Evolutionary conservation across 1,284 basidiomycete species (phyloP).

Genomic region (Apiotrichum porosum): DNA sequence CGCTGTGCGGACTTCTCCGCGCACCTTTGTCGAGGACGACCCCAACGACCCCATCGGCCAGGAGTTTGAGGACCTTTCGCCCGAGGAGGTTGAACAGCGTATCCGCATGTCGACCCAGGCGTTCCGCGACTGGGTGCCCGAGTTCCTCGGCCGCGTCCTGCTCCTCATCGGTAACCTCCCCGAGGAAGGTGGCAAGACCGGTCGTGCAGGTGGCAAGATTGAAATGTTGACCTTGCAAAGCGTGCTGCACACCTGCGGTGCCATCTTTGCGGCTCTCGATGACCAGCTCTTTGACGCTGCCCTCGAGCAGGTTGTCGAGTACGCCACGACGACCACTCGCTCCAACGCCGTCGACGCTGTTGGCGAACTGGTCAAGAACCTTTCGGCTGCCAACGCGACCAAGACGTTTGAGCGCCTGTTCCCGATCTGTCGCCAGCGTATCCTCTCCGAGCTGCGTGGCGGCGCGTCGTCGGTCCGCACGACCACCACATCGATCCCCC

Average conservation of each 20-base stretch:
- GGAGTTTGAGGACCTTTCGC: constrained; percentile 35
- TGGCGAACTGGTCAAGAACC: constrained; percentile 80
- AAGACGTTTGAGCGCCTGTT: constrained; percentile 76
- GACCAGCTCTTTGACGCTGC: constrained; percentile 81
- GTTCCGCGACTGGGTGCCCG: constrained; percentile 72
- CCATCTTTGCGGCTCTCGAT: constrained; percentile 81
- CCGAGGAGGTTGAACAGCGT: constrained; percentile 39
- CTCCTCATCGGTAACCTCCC: constrained; percentile 88
- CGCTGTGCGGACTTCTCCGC: constrained; percentile 22
- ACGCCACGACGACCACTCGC: constrained; percentile 70
- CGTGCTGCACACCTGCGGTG: constrained; percentile 47
- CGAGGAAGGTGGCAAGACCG: constrained; percentile 58
- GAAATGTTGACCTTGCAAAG: constrained; percentile 40
- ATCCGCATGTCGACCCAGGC: constrained; percentile 40
- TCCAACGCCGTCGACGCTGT: constrained; percentile 86
- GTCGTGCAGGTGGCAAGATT: constrained; percentile 48
- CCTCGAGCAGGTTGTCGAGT: constrained; percentile 77
- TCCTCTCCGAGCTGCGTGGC: constrained; percentile 77
- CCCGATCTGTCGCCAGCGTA: constrained; percentile 71
- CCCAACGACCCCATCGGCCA: constrained; percentile 36
- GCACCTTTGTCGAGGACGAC: constrained; percentile 35
- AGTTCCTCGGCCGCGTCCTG: constrained; percentile 79
- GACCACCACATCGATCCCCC: constrained; percentile 74
- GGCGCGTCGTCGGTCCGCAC: constrained; percentile 90
- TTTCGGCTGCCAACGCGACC: constrained; percentile 72